Base-by-base conservation (phyloP, 2,329 filamentous ascomycete species). In the Pseudonectria foliicola region DNA sequence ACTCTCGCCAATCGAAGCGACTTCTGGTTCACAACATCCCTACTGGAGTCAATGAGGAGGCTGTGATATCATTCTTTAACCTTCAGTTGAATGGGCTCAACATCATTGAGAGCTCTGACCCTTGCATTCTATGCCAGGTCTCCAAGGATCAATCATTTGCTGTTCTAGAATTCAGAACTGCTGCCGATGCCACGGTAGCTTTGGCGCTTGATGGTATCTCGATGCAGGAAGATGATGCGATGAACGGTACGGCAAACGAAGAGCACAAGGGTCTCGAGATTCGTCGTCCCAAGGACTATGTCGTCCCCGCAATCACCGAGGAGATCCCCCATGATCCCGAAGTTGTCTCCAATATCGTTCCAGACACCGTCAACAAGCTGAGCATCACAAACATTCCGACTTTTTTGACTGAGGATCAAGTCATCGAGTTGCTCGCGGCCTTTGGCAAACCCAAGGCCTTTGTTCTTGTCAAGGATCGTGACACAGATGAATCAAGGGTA, bases 81-180 rank as follows among this genome's bases (percentile, higher is more conserved):
- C 71, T 95, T 15, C 89, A 96, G 59, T 75, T 99, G 33, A 96
- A 98, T 52, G 88, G 89, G n/a, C 68, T 98, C 30, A 99, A 98
- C 52, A 83, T 95, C 25, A 78, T 94, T 34, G 80, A 87, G 46
- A 80, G 77, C 45, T 74, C 76, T 30, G 89, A 96, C 52, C 89
- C 90, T 25, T 96, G 92, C 56, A 71, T 86, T 34, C 80, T 82
- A 7, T 86, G 83, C 25, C 85, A 95, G 50, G 71, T 96, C 37
- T 83, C 88, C 14, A 77, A 80, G 39, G 86, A 94, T 57, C 70
- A 73, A 36, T 73, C 75, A 1, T 95, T 94, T 61, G 90, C 88
- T 8, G 74, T 96, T 29, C 61, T 95, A 29, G 93, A 98, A 59
- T 96, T 98, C 66, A 88, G 88, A 64, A 80, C 80, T 29, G 70